Conservation (phyloP, 2,329 filamentous ascomycete species). For the Lasiodiplodia theobromae region DNA sequence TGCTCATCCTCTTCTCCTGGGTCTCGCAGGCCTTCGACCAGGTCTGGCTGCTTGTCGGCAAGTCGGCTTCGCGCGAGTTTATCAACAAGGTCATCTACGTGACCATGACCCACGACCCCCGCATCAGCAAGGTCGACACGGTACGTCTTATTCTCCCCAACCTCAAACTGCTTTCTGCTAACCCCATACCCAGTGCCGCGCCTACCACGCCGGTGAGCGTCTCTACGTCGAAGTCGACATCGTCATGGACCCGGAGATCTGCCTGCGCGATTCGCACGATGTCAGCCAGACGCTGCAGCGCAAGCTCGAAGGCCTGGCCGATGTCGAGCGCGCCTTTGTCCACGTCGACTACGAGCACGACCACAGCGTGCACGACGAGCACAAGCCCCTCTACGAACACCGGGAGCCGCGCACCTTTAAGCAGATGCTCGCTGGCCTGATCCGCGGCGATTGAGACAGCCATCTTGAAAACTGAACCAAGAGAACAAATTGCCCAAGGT, state of each 20-base stretch:
- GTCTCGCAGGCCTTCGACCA: slow-evolving; percentile 67
- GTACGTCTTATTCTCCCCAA: slow-evolving; percentile 36
- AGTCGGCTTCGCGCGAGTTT: slow-evolving; percentile 65
- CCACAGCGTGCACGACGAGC: slow-evolving; percentile 48
- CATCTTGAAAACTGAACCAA: not conserved
- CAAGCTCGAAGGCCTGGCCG: slow-evolving; percentile 61
- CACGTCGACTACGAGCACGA: slow-evolving; percentile 57
- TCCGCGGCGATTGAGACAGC: slow-evolving; percentile 4
- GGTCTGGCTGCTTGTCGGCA: slow-evolving; percentile 67
- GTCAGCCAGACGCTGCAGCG: slow-evolving; percentile 66
- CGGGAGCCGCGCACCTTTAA: slow-evolving; percentile 44
- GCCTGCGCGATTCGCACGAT: slow-evolving; percentile 65
- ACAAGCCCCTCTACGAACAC: slow-evolving; percentile 48
- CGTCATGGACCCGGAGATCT: slow-evolving; percentile 63
- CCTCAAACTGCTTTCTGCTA: fast-evolving
- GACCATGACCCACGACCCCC: slow-evolving; percentile 61
- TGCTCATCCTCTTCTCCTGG: slow-evolving; percentile 69
- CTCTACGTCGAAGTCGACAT: slow-evolving; percentile 70
- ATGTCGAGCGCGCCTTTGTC: slow-evolving; percentile 56
- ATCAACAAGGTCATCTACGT: slow-evolving; percentile 65
- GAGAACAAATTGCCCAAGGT: too few species aligned
- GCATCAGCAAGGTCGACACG: slow-evolving; percentile 65
- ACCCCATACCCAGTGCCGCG: slow-evolving; percentile 53
- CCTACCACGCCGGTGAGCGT: slow-evolving; percentile 67
- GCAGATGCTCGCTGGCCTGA: slow-evolving; percentile 31